Conservation (phyloP, 345 rosid genomes). For the Gossypium rotundifolium region DNA sequence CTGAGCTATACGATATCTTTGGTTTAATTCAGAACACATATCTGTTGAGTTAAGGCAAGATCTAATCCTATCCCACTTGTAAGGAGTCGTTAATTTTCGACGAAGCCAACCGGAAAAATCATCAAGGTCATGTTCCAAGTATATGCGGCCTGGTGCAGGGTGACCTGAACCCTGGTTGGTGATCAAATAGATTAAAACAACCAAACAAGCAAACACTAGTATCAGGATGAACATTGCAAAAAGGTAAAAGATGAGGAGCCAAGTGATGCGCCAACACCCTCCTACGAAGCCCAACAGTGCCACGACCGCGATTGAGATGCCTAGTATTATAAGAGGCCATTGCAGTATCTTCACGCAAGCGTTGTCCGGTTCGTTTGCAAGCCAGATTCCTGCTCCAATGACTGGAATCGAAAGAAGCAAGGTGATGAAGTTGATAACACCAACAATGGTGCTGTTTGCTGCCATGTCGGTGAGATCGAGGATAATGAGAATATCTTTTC, state of each 20-base stretch:
- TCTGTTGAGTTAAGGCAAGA: constrained; percentile 57
- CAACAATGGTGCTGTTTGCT: constrained; percentile 71
- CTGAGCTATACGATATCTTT: constrained; percentile 66
- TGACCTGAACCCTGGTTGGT: constrained; percentile 75
- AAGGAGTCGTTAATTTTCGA: constrained; percentile 56
- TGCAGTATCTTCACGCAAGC: constrained; percentile 78
- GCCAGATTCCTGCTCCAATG: constrained; percentile 91
- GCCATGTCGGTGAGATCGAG: constrained; percentile 42
- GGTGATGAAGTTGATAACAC: constrained; percentile 79
- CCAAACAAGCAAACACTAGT: constrained; percentile 49
- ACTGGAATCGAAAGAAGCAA: constrained; percentile 80
- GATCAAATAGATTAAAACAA: constrained; percentile 73
- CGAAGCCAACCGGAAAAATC: constrained; percentile 79
- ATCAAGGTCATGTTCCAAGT: constrained; percentile 70
- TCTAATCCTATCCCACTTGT: constrained; percentile 77
- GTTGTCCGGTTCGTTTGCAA: constrained; percentile 64
- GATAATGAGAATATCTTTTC: neutral
- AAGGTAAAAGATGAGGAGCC: constrained; percentile 69
- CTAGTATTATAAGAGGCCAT: constrained; percentile 87
- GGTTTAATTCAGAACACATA: constrained; percentile 70
- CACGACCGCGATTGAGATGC: constrained; percentile 56
- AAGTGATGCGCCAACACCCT: constrained; percentile 79
- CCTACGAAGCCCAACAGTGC: constrained; percentile 78
- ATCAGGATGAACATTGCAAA: constrained; percentile 74
- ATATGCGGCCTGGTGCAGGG: constrained; percentile 62